phyloP scores from a whole-genome alignment of 805 yeast genomes.

The Kodamaea leandrae region DNA sequence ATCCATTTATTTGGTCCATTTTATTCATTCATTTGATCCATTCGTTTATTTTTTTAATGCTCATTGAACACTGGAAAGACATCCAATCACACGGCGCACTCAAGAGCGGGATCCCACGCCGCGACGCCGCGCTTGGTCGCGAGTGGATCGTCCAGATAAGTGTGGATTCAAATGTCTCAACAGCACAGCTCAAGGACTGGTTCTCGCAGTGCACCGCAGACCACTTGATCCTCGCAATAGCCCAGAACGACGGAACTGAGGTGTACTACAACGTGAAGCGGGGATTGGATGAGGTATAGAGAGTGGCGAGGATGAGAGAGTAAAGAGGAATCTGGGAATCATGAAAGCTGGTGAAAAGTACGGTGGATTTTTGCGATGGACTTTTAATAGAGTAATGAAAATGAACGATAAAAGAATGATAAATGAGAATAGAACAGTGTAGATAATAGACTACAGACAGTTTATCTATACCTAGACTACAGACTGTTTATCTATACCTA shows the following conservation, averaged over 20 bases:
- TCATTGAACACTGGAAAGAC: constrained; percentile 10
- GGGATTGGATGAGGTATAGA: constrained; percentile 2
- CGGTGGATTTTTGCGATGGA: no score
- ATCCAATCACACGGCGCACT: constrained; percentile 3
- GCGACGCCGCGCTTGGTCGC: not conserved
- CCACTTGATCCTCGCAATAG: constrained; percentile 8
- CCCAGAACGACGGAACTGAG: constrained; percentile 9
- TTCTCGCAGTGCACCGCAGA: constrained; percentile 1
- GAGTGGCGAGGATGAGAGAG: not conserved
- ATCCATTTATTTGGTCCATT: no score
- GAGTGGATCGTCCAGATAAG: constrained; percentile 5
- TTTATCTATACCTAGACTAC: no score
- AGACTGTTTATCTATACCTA: no score
- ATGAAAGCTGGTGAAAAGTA: not conserved
- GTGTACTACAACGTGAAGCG: constrained; percentile 7
- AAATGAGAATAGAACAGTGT: no score
- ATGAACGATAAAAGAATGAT: no score
- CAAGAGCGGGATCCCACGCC: constrained; percentile 7
- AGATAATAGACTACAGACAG: no score
- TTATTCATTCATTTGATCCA: not conserved
- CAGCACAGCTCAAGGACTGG: constrained; percentile 3
- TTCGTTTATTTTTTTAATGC: constrained; percentile 3
- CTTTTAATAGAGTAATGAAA: no score
- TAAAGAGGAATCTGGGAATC: not conserved
- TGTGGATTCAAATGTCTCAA: constrained; percentile 1